Conservation (phyloP, 1,284 basidiomycete species). For the Sphagnurus paluster region DNA sequence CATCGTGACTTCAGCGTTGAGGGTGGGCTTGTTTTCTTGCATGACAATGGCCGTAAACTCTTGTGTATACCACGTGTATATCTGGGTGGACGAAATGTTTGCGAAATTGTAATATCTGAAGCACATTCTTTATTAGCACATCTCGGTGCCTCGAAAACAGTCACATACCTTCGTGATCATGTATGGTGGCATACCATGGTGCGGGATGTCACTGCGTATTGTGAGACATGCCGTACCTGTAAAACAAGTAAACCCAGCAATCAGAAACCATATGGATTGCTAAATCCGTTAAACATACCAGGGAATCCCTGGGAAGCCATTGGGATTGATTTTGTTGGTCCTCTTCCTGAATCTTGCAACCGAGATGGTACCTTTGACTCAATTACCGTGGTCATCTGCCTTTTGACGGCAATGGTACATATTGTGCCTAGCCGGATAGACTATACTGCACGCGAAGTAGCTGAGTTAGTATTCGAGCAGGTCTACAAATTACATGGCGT, state of each 20-base stretch:
- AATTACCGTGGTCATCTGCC: conserved; percentile 33
- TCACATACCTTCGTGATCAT: conserved; percentile 24
- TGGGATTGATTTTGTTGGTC: conserved; percentile 18
- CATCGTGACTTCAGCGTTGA: conserved; percentile 23
- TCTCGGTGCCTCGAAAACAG: conserved; percentile 31
- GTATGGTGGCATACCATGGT: conserved; percentile 36
- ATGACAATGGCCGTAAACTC: conserved; percentile 3
- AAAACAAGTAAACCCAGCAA: conserved; percentile 9
- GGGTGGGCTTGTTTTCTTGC: conserved; percentile 25
- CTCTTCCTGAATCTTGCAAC: conserved; percentile 10
- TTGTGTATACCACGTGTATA: conserved; percentile 34
- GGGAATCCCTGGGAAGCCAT: not conserved
- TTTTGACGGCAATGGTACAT: conserved; percentile 35
- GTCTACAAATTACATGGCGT: conserved; percentile 41
- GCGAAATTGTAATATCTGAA: conserved; percentile 31
- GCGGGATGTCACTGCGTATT: conserved; percentile 18
- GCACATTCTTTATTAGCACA: conserved; percentile 33
- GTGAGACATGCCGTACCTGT: not conserved
- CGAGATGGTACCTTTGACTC: conserved; percentile 17
- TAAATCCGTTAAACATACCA: not conserved
- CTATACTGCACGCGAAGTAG: conserved; percentile 34
- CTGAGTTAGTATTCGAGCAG: conserved; percentile 35
- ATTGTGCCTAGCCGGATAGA: conserved; percentile 30
- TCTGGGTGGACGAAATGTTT: conserved; percentile 15
- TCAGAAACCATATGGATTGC: conserved; percentile 18